phyloP scores from a whole-genome alignment of 768 basidiomycete genomes.

The Boletus reticuloceps region DNA sequence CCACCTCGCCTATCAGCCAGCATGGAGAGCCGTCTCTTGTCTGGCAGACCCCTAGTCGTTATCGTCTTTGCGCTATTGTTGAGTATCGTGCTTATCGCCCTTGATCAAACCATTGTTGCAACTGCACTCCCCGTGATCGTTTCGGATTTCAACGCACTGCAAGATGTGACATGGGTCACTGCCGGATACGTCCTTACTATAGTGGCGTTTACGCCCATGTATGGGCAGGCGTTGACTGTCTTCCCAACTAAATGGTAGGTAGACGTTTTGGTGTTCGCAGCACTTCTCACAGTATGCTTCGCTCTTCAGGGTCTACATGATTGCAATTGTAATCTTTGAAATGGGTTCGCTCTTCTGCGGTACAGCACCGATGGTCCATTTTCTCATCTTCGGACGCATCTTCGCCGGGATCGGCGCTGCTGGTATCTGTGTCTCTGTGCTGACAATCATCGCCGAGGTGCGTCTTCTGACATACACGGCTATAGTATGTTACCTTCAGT shows the following conservation, averaged over 20 bases:
- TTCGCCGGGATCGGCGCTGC: constrained; percentile 68
- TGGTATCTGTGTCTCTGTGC: constrained; percentile 40
- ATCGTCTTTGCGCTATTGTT: constrained; percentile 5
- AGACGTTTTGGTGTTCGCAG: constrained; percentile 27
- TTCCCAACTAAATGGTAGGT: constrained; percentile 19
- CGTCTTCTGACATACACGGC: not conserved
- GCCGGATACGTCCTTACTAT: constrained; percentile 65
- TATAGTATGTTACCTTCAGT: not conserved
- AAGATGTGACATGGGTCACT: constrained; percentile 53
- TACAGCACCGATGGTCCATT: constrained; percentile 54
- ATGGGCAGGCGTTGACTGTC: constrained; percentile 5
- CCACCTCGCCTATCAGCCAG: not conserved
- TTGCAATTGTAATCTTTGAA: constrained; percentile 7
- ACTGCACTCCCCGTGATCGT: constrained; percentile 48
- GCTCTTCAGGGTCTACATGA: constrained; percentile 39
- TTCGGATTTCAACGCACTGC: constrained; percentile 11
- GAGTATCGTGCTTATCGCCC: constrained; percentile 10
- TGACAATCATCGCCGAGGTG: constrained; percentile 13
- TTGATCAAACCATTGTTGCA: constrained; percentile 49
- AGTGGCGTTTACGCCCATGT: constrained; percentile 9
- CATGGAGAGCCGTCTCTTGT: constrained; percentile 9
- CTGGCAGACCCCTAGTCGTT: constrained; percentile 1
- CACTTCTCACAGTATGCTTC: not conserved
- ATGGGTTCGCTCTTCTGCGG: constrained; percentile 62
- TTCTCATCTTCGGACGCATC: constrained; percentile 65